A percentile compares a stretch with the other conserved stretches of the same genome.
phyloP scores from a whole-genome alignment of 768 basidiomycete genomes.

The Phaffia australis region DNA sequence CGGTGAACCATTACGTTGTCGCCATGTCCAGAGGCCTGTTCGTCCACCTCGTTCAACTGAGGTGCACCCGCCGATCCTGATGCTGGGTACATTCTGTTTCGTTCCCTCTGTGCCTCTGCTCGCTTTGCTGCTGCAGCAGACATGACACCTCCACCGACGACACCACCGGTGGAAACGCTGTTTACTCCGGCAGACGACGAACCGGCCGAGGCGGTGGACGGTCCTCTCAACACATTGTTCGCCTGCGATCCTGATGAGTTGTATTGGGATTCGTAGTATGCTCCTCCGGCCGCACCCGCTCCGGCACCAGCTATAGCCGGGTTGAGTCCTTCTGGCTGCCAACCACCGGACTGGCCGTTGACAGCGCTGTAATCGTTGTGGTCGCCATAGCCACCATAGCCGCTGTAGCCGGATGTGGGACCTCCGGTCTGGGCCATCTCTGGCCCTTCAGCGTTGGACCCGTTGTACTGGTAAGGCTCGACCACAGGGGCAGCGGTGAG shows the following conservation, averaged over 20 bases:
- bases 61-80: no score
- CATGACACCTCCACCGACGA: constrained; percentile 16
- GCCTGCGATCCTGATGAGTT: neutral
- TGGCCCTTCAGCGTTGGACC: neutral
- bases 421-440: constrained; percentile 23
- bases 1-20: no score
- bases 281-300: constrained; percentile 5
- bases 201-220: constrained; percentile 15
- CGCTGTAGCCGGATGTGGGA: neutral
- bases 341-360: neutral
- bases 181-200: neutral
- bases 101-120: constrained; percentile 20
- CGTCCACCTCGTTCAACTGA: no score
- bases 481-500: constrained; percentile 19
- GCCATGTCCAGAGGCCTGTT: no score
- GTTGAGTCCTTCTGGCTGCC: constrained; percentile 1
- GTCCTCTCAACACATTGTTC: constrained; percentile 14
- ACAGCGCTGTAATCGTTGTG: neutral
- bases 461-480: constrained; percentile 23
- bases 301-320: constrained; percentile 8
- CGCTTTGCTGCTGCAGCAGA: constrained; percentile 23
- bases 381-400: neutral
- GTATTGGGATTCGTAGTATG: constrained; percentile 9
- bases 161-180: constrained; percentile 4
- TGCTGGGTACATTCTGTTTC: constrained; percentile 2